Conservation (phyloP, 768 basidiomycete species). For the Porpolomopsis calyptriformis region DNA sequence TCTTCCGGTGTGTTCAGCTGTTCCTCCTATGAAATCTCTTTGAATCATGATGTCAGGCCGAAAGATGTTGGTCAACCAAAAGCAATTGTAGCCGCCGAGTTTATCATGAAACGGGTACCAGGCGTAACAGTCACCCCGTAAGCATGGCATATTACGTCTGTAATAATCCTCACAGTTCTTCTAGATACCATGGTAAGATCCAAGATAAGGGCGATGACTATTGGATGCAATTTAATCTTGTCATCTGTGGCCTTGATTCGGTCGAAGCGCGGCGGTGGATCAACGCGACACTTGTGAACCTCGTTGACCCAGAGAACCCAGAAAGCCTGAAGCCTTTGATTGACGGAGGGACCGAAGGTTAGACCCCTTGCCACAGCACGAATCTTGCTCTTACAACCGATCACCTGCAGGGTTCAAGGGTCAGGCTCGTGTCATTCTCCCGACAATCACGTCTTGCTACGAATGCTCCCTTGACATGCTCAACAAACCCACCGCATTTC, state of each 20-base stretch:
- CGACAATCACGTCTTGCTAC: constrained; percentile 91
- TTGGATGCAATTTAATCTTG: constrained; percentile 92
- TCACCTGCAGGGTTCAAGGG: constrained; percentile 95
- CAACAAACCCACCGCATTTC: constrained; percentile 93
- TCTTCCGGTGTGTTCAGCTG: constrained; percentile 66
- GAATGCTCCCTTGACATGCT: constrained; percentile 98
- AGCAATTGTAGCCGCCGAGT: constrained; percentile 88
- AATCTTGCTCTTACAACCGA: too few relatives aligned
- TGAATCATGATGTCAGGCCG: constrained; percentile 33
- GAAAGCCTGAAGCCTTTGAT: constrained; percentile 95
- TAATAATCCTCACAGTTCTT: constrained; percentile 5
- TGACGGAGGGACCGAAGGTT: constrained; percentile 97
- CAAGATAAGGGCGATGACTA: constrained; percentile 95
- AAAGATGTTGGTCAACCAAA: constrained; percentile 93
- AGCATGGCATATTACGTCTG: constrained; percentile 21
- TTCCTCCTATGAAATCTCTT: background rate
- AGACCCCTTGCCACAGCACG: background rate
- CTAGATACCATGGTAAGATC: constrained; percentile 91
- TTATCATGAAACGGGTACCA: constrained; percentile 92
- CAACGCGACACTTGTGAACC: constrained; percentile 90
- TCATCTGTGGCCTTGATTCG: constrained; percentile 95
- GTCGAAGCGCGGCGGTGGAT: constrained; percentile 98
- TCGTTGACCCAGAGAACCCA: constrained; percentile 87
- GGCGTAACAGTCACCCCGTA: constrained; percentile 97
- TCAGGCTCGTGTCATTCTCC: constrained; percentile 93